phyloP scores from a whole-genome alignment of 192 early-diverging fungal genomes.

The Diversispora epigaea region DNA sequence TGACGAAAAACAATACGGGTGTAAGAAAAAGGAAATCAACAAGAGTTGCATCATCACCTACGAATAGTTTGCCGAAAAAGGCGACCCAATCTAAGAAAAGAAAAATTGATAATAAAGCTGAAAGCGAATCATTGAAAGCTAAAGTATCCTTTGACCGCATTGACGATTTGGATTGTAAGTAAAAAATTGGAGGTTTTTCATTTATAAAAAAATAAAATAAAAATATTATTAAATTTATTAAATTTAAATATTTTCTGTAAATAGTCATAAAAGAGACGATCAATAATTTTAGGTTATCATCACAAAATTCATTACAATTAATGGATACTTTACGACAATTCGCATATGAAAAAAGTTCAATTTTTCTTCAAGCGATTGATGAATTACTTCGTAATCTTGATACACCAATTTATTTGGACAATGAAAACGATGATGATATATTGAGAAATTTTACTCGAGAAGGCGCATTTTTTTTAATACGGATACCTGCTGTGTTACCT shows the following conservation, averaged over 20 bases:
- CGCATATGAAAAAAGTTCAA: neutral
- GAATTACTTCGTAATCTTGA: neutral
- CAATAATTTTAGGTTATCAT: neutral
- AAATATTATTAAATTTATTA: neutral
- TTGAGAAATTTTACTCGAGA: neutral
- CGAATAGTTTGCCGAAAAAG: neutral
- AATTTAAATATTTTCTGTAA: neutral
- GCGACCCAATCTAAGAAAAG: neutral
- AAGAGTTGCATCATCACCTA: neutral
- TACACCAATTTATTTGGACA: neutral
- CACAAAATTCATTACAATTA: neutral
- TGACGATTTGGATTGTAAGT: neutral
- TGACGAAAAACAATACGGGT: neutral
- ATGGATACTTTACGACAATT: neutral
- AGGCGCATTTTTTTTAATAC: neutral
- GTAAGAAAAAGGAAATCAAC: neutral
- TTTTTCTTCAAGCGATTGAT: constrained; percentile 3
- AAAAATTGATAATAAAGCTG: neutral
- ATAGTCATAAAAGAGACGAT: constrained; percentile 15
- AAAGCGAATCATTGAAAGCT: neutral
- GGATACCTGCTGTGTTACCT: neutral
- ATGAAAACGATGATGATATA: neutral
- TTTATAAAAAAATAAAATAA: too few relatives aligned
- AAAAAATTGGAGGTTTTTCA: neutral
- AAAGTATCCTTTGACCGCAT: neutral